Percentiles rank a stretch among this genome's conserved stretches.
Conservation (phyloP, 2,329 filamentous ascomycete species). For the Aspergillus caelatus region DNA sequence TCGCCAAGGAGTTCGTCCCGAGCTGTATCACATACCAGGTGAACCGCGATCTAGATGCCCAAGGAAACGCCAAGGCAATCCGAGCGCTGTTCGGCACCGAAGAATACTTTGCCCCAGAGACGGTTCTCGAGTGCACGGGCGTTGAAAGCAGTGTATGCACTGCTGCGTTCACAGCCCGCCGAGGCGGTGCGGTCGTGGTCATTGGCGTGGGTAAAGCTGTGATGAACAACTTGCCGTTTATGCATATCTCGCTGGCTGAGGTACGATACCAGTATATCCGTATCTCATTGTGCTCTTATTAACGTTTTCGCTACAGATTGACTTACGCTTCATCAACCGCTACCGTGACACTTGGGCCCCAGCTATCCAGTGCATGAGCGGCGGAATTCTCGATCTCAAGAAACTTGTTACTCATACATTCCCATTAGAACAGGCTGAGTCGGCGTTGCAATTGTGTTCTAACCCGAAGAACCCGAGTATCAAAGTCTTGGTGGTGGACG, state of each 20-base stretch:
- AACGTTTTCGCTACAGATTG: conserved; percentile 51
- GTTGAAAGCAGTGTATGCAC: conserved; percentile 66
- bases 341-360: conserved; percentile 72
- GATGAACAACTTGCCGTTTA: conserved; percentile 69
- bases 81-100: conserved; percentile 56
- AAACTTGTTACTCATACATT: conserved; percentile 66
- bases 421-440: conserved; percentile 62
- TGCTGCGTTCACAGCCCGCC: conserved; percentile 58
- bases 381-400: conserved; percentile 64
- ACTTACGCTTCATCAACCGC: conserved; percentile 71
- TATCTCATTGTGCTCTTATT: neutral
- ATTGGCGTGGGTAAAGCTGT: conserved; percentile 64
- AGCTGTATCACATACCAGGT: conserved; percentile 58
- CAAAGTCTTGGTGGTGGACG: conserved; percentile 64
- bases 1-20: conserved; percentile 62
- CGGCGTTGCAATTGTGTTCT: conserved; percentile 58
- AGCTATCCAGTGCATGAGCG: conserved; percentile 63
- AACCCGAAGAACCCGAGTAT: conserved; percentile 59
- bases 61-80: conserved; percentile 57
- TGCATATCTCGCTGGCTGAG: conserved; percentile 66
- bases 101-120: conserved; percentile 61
- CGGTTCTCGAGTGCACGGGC: conserved; percentile 67
- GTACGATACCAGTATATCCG: conserved; percentile 17
- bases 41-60: conserved; percentile 46
- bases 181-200: conserved; percentile 64